Evolutionary conservation across 768 basidiomycete genomes (phyloP), one percentile per base, ranked within the genome.

Genomic region (Cyclocybe cylindracea): DNA sequence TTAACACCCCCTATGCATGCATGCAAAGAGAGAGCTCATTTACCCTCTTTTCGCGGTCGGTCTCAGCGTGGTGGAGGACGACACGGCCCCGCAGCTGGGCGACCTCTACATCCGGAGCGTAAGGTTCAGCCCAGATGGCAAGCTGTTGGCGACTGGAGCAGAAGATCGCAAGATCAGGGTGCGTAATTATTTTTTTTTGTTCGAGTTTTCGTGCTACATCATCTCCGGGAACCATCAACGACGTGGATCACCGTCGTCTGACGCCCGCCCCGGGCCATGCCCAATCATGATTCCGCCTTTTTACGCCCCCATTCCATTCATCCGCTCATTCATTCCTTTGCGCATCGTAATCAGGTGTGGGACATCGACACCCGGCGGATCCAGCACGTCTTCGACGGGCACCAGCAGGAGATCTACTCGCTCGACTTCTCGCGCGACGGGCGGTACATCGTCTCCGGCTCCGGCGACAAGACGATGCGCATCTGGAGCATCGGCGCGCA

Each of bases 21-120:
- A 10, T 10, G 45, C 35, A 36, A 43, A 51, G 14, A 33, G 42
- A 46, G 53, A 4, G 16, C 41, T 10, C 53, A 32, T 24, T 50
- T 44, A 54, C 36, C 48, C 33, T 36, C 46, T 24, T 41, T 31
- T n/a, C 24, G 24, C 24, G 24, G 2, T 24, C 24, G 24, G 18
- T 52, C 33, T 34, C 60, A 93, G 90, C 58, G 83, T 92, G 2
- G 77, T 96, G 29, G 74, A 81, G 42, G 93, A 96, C 70, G 89
- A 92, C 50, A 67, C 73, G n/a, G 83, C 84, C 3, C 82, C 76
- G 1, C 86, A 87, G 62, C 74, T 81, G 24, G 89, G 87, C 34
- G 94, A 96, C 67, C 70, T 95, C 56, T 98, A 98, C 69, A 96
- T 79, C 53, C 91, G 95, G 61, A 97, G 94, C 63, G 94, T 97